Conservation (phyloP, 176 grass and related monocot genomes). For the Microstegium vimineum region DNA sequence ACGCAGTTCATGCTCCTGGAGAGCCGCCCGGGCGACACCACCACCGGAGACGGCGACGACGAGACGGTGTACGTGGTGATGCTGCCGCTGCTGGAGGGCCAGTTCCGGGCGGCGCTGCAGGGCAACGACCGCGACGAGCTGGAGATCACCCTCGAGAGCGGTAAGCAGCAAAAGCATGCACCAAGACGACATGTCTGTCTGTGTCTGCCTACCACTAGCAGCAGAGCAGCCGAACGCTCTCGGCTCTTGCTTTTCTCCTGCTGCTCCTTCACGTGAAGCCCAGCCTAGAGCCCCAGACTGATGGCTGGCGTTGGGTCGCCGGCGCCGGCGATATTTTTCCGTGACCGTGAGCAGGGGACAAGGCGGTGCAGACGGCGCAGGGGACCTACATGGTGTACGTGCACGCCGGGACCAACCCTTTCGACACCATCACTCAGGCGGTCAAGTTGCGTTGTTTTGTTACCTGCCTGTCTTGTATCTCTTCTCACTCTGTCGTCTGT, state of each 20-base stretch:
- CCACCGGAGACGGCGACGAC: neutral
- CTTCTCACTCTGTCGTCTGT: neutral
- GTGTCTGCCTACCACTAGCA: too few relatives aligned
- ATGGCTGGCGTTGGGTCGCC: neutral
- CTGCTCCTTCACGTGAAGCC: neutral
- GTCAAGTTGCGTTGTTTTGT: slow-evolving; percentile 36
- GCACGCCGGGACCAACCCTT: slow-evolving; percentile 72
- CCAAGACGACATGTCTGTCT: too few relatives aligned
- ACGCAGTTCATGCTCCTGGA: slow-evolving; percentile 90
- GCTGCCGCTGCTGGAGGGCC: slow-evolving; percentile 81
- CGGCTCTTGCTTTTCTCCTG: neutral
- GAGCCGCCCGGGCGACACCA: slow-evolving; percentile 9
- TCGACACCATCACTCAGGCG: slow-evolving; percentile 63
- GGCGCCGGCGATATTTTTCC: neutral
- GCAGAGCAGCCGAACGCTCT: too few relatives aligned
- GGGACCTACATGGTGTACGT: slow-evolving; percentile 66
- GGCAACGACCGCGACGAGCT: slow-evolving; percentile 70
- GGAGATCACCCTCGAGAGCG: slow-evolving; percentile 80
- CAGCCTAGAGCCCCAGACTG: too few relatives aligned
- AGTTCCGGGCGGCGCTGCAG: slow-evolving; percentile 73
- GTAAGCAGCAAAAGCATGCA: too few relatives aligned
- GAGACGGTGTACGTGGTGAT: slow-evolving; percentile 58
- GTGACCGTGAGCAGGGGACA: slow-evolving; percentile 27
- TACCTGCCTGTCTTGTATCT: too few relatives aligned
- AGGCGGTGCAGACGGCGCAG: slow-evolving; percentile 63